These are phyloP conservation scores for Phascolomyces articulosus DNA, from an alignment of 371 early-diverging fungal species.

Conservation along the genomic window DNA sequence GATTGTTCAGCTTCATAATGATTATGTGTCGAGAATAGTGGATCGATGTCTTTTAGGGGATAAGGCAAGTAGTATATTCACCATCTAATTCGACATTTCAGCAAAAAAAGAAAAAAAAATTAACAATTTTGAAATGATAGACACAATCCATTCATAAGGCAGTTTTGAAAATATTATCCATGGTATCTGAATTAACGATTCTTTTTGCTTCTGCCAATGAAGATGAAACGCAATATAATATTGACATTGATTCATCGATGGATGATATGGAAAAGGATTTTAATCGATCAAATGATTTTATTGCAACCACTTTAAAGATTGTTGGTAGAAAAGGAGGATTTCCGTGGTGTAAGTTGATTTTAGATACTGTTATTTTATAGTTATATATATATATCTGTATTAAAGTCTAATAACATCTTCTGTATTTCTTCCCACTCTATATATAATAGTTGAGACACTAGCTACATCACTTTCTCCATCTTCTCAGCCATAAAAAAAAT, in stretches of 20 bases:
- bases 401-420: no score
- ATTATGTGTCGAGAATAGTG: constrained; percentile 37
- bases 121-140: constrained; percentile 11
- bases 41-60: constrained; percentile 50
- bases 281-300: constrained; percentile 36
- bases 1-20: constrained; percentile 28
- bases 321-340: constrained; percentile 44
- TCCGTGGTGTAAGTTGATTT: constrained; percentile 45
- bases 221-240: background rate
- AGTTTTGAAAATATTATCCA: constrained; percentile 35
- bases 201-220: constrained; percentile 15
- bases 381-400: no score
- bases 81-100: no score
- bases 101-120: no score
- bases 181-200: constrained; percentile 30
- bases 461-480: constrained; percentile 15
- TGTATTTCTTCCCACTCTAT: background rate
- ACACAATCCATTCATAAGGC: constrained; percentile 35
- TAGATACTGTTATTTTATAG: background rate
- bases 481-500: background rate
- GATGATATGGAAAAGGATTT: constrained; percentile 40
- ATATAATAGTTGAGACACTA: constrained; percentile 11
- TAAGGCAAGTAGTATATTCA: constrained; percentile 42
- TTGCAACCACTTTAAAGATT: constrained; percentile 35
- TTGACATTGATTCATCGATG: background rate